Conservation (phyloP, 225 moss, liverwort and hornwort genomes). For the Bryoerythrophyllum caledonicum region DNA sequence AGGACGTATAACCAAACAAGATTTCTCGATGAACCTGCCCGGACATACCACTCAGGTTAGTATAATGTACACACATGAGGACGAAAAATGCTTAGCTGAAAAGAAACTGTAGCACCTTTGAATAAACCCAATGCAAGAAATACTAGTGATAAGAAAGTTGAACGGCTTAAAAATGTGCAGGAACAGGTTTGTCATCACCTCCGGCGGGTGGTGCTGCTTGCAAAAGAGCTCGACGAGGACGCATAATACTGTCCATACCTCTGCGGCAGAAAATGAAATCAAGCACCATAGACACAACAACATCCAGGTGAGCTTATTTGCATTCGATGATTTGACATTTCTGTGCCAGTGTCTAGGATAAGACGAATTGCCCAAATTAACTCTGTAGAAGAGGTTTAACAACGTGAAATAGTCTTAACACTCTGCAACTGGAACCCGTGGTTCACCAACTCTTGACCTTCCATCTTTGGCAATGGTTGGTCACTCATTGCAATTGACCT, state of each 20-base stretch:
- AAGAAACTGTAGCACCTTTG: background rate
- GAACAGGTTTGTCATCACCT: slow-evolving; percentile 6
- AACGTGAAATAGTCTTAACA: slow-evolving; percentile 1
- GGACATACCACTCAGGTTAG: slow-evolving; percentile 1
- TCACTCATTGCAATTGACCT: background rate
- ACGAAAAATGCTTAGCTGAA: background rate
- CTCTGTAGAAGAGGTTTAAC: background rate
- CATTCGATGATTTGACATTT: slow-evolving; percentile 2
- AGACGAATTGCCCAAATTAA: background rate
- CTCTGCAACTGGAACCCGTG: background rate
- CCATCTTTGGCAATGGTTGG: background rate
- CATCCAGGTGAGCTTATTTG: background rate
- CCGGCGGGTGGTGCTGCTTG: slow-evolving; percentile 16
- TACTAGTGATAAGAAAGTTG: background rate
- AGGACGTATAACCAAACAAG: slow-evolving; percentile 37
- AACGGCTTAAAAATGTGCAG: slow-evolving; percentile 9
- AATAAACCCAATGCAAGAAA: background rate
- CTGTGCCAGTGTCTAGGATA: background rate
- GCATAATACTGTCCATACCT: slow-evolving; percentile 30
- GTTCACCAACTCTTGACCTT: background rate
- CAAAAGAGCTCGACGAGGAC: slow-evolving; percentile 43
- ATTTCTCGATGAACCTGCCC: slow-evolving; percentile 24
- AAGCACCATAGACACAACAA: background rate
- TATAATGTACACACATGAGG: background rate
- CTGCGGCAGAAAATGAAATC: slow-evolving; percentile 19